Evolutionary conservation across 1,284 basidiomycete species (phyloP).

Genomic region (Puccinia brachypodii): DNA sequence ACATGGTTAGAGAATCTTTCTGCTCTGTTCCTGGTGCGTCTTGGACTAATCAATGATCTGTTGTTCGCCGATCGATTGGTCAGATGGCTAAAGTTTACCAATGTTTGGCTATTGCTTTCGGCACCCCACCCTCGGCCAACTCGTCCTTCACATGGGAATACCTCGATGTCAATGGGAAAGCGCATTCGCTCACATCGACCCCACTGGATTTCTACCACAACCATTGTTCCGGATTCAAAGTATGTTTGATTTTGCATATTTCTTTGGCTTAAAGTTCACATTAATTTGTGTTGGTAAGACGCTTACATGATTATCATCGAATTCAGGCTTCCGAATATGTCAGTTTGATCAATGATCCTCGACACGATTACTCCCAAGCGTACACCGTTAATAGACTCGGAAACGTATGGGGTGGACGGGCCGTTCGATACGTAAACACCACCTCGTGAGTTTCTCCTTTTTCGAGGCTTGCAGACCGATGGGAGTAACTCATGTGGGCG

Average conservation of each 20-base stretch:
- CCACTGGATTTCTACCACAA: constrained; percentile 67
- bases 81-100: constrained; percentile 64
- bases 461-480: constrained; percentile 56
- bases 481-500: neutral
- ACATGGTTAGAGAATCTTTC: constrained; percentile 50
- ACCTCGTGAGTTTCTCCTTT: constrained; percentile 64
- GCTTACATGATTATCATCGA: neutral
- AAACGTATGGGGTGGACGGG: constrained; percentile 81
- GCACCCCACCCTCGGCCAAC: constrained; percentile 73
- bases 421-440: constrained; percentile 86
- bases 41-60: constrained; percentile 63
- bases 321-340: constrained; percentile 64
- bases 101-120: constrained; percentile 81
- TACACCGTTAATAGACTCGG: constrained; percentile 91
- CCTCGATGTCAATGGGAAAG: constrained; percentile 76
- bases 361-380: constrained; percentile 77
- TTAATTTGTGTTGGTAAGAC: neutral
- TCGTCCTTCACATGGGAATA: constrained; percentile 77
- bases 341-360: constrained; percentile 91
- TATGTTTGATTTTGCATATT: constrained; percentile 24
- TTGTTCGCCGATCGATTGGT: too few species aligned
- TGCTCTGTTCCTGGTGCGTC: neutral
- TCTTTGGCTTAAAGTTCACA: neutral
- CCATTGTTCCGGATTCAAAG: constrained; percentile 61
- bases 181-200: constrained; percentile 71